Percentiles rank a stretch among this genome's conserved stretches.
Evolutionary conservation across 345 rosid species (phyloP).

Genomic region (thale cress (Arabidopsis thaliana)): DNA sequence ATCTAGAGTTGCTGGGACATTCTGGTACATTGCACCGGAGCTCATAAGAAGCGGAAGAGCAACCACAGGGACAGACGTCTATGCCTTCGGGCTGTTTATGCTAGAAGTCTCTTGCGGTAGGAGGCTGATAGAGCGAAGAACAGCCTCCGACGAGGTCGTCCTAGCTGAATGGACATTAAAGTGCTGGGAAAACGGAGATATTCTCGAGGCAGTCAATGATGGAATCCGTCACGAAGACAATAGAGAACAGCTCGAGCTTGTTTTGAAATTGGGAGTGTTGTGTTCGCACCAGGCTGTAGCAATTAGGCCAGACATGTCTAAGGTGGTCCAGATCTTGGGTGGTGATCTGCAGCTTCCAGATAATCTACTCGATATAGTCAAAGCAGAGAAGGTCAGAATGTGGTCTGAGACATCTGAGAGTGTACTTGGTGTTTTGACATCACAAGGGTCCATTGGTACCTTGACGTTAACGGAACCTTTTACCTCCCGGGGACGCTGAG

Average conservation of each 20-base stretch:
- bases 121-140: conserved; percentile 45
- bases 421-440: not conserved
- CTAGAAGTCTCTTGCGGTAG: conserved; percentile 55
- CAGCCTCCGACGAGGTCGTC: conserved; percentile 61
- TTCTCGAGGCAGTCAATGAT: conserved; percentile 19
- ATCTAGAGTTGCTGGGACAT: conserved; percentile 48
- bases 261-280: conserved; percentile 33
- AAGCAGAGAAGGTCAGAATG: conserved; percentile 9
- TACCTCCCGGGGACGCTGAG: conserved; percentile 27
- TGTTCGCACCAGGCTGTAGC: conserved; percentile 21
- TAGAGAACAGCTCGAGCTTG: conserved; percentile 18
- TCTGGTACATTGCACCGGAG: conserved; percentile 55
- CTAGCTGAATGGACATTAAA: conserved; percentile 32
- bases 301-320: conserved; percentile 30
- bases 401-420: not conserved
- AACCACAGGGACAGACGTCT: conserved; percentile 45
- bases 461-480: conserved; percentile 36
- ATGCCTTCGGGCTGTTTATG: conserved; percentile 46
- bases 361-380: conserved; percentile 31
- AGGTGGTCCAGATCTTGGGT: conserved; percentile 20
- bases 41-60: conserved; percentile 46
- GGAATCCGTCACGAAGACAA: not conserved
- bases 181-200: conserved; percentile 33
- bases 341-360: conserved; percentile 15
- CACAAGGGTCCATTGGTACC: not conserved